Evolutionary conservation across 225 moss, liverwort and hornwort genomes (phyloP), one percentile per base, ranked within the genome.

Genomic region (Sphagnum tenellum): DNA sequence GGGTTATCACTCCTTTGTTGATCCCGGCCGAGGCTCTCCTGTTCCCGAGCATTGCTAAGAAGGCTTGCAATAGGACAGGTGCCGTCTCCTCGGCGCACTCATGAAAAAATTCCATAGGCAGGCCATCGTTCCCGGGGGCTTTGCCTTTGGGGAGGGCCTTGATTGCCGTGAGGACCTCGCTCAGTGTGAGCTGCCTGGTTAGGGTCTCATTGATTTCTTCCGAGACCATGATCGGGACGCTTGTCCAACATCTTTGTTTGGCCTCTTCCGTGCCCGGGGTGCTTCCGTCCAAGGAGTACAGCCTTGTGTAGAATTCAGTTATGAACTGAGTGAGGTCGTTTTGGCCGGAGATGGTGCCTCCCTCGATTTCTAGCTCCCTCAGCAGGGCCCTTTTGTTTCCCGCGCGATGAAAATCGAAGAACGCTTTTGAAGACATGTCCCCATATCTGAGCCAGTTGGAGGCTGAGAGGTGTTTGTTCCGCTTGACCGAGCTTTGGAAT

Each of bases 81-180:
- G 29, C 1, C 29, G 29, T 29, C 55, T 12, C 8, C 47, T 12
- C 70, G 62, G 63, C 3, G 0, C 14, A 4, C 11, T 5, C 54
- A 7, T 62, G 45, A 0, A 62, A 63, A 44, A 70, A 70, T 44
- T 70, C 70, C 4, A 13, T 14, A 0, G 70, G 52, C 5, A 70
- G 29, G 9, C 46, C 45, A 9, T 70, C 62, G 3, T 2, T 44
- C 0, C 70, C 70, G 1, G 70, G 63, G 13, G 48, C 29, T 47
- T 70, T 70, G 0, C 52, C 70, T 0, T 50, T 8, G 14, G 60
- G 61, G 44, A 69, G 46, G 3, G 11, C n/a, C 2, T 50, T 9
- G 5, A 61, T n/a, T 2, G 13, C 69, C 11, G 12, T 45, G 3
- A 3, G 12, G 0, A 65, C 0, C 12, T 65, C 44, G 5, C 0